Conservation (phyloP, 768 basidiomycete genomes). For the Mycena haematopus region DNA sequence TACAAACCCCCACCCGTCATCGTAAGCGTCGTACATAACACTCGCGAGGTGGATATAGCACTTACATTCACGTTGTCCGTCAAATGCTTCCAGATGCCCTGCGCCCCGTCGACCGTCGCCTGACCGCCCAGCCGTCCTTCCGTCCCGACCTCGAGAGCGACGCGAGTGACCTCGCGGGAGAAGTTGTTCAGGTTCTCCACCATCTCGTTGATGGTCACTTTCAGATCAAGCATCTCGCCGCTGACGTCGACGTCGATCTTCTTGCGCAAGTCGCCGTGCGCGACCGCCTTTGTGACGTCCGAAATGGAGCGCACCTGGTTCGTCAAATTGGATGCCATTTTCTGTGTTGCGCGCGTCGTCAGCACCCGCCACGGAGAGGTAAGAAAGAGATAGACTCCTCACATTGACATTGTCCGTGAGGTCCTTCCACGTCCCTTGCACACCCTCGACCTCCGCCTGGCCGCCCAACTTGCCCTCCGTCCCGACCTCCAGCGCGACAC, state of each 20-base stretch:
- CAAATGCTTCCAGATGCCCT: conserved; percentile 90
- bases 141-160: conserved; percentile 85
- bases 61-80: conserved; percentile 66
- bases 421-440: conserved; percentile 30
- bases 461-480: conserved; percentile 27
- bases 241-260: conserved; percentile 24
- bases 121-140: conserved; percentile 93
- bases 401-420: conserved; percentile 34
- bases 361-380: neutral
- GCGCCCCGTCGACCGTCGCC: conserved; percentile 86
- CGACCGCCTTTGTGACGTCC: conserved; percentile 26
- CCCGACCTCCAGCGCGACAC: conserved; percentile 27
- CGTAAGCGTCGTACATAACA: neutral
- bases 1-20: conserved; percentile 60
- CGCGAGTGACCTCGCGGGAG: conserved; percentile 75
- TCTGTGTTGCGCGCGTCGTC: conserved; percentile 16
- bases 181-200: conserved; percentile 45
- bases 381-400: neutral
- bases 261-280: conserved; percentile 22
- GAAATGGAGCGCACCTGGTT: conserved; percentile 37
- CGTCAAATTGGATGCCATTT: conserved; percentile 33
- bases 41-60: neutral
- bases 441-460: conserved; percentile 26
- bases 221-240: conserved; percentile 28
- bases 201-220: conserved; percentile 30